Evolutionary conservation across 2,329 filamentous ascomycete species (phyloP).

Genomic region (Plectosphaerella cucumerina): DNA sequence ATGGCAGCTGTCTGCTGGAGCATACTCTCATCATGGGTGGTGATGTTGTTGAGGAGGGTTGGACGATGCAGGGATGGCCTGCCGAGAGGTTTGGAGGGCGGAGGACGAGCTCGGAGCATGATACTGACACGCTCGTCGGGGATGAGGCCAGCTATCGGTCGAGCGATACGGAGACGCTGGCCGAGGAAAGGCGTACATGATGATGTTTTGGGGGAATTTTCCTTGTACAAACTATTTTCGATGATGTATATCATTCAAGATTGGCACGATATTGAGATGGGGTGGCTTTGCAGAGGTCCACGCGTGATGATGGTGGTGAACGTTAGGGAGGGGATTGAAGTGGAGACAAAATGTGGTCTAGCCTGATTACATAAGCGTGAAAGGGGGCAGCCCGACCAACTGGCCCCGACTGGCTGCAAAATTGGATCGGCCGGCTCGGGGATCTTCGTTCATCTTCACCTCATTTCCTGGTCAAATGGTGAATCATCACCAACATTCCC

Average conservation of each 20-base stretch:
- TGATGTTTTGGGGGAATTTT: not conserved
- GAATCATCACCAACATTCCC: no score
- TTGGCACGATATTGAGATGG: no score
- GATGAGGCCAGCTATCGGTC: conserved; percentile 7
- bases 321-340: no score
- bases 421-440: conserved; percentile 6
- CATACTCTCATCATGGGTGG: conserved; percentile 55
- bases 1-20: conserved; percentile 49
- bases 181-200: not conserved
- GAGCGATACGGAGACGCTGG: conserved; percentile 6
- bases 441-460: conserved; percentile 8
- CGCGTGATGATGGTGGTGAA: no score
- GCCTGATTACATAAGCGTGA: no score
- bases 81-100: conserved; percentile 32
- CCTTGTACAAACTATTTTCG: no score
- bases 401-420: no score
- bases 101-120: conserved; percentile 1
- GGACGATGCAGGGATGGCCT: conserved; percentile 53
- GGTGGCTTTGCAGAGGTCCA: no score
- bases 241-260: no score
- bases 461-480: not conserved
- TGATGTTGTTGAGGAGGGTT: conserved; percentile 46
- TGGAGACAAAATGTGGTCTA: no score
- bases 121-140: conserved; percentile 2
- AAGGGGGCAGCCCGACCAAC: no score